Conservation (phyloP, 2,329 filamentous ascomycete genomes). For the Bipolaris zeicola region DNA sequence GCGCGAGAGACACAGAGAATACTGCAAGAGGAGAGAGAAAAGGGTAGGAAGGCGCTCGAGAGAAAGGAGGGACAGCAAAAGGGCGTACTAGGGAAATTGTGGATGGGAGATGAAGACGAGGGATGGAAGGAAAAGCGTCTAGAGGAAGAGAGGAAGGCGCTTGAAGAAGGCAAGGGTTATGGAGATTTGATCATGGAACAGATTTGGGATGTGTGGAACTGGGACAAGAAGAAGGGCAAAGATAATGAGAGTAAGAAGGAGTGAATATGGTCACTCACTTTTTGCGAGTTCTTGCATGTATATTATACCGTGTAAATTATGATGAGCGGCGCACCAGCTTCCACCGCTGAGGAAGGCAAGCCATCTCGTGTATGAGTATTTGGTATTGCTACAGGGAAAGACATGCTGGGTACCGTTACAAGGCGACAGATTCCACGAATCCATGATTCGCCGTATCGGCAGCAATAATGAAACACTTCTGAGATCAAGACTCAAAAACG, state of each 20-base stretch:
- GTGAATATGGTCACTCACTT: constrained; percentile 2
- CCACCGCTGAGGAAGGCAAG: background rate
- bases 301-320: constrained; percentile 8
- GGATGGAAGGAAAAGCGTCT: constrained; percentile 54
- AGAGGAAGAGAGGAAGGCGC: constrained; percentile 52
- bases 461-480: background rate
- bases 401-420: background rate
- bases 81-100: constrained; percentile 42
- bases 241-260: constrained; percentile 28
- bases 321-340: background rate
- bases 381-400: background rate
- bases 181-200: constrained; percentile 53
- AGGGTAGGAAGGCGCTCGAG: constrained; percentile 40
- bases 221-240: constrained; percentile 47
- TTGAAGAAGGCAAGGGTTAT: constrained; percentile 50
- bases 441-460: background rate
- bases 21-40: constrained; percentile 49
- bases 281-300: background rate
- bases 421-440: background rate
- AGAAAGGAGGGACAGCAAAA: constrained; percentile 25
- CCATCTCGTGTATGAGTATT: background rate
- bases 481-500: background rate
- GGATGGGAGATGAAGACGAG: constrained; percentile 50
- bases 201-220: constrained; percentile 56
- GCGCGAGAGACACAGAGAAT: constrained; percentile 41